Conservation (phyloP, 768 basidiomycete genomes). For the Rhodotorula paludigena region DNA sequence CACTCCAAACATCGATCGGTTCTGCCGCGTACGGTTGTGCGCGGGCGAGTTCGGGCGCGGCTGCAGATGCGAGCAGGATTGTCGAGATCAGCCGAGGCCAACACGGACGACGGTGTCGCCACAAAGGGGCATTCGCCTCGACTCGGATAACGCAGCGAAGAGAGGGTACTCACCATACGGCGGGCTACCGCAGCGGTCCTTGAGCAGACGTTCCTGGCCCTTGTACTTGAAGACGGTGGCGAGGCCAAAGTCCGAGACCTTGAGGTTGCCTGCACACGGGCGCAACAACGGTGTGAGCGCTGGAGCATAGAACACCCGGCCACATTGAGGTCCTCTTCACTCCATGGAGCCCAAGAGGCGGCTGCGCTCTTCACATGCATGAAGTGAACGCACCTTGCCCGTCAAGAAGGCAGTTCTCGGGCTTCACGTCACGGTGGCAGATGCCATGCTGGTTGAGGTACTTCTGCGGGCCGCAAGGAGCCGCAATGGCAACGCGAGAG, state of each 20-base stretch:
- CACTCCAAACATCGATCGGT: constrained; percentile 92
- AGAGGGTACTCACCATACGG: constrained; percentile 56
- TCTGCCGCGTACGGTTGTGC: constrained; percentile 74
- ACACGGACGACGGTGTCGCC: too few species aligned
- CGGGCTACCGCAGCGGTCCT: constrained; percentile 81
- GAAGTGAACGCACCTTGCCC: constrained; percentile 57
- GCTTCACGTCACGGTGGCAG: constrained; percentile 93
- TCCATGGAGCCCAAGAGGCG: too few species aligned
- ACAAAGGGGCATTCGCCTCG: too few species aligned
- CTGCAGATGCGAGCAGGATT: constrained; percentile 39
- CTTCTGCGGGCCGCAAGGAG: constrained; percentile 50
- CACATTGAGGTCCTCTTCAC: too few species aligned
- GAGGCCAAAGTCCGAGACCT: constrained; percentile 92
- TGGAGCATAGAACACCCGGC: too few species aligned
- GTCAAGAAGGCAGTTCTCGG: constrained; percentile 87
- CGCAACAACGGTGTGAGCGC: too few species aligned
- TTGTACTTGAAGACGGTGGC: constrained; percentile 85
- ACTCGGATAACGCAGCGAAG: too few species aligned
- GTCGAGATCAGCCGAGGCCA: too few species aligned
- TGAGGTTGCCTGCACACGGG: constrained; percentile 54
- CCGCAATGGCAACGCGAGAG: too few species aligned
- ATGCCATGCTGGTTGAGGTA: constrained; percentile 86
- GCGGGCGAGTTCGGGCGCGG: constrained; percentile 78
- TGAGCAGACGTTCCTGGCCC: constrained; percentile 69
- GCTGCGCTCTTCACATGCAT: too few species aligned